These are phyloP conservation scores for Zygnema cylindricum DNA, from an alignment of 139 green algal species.

Conservation along the genomic window DNA sequence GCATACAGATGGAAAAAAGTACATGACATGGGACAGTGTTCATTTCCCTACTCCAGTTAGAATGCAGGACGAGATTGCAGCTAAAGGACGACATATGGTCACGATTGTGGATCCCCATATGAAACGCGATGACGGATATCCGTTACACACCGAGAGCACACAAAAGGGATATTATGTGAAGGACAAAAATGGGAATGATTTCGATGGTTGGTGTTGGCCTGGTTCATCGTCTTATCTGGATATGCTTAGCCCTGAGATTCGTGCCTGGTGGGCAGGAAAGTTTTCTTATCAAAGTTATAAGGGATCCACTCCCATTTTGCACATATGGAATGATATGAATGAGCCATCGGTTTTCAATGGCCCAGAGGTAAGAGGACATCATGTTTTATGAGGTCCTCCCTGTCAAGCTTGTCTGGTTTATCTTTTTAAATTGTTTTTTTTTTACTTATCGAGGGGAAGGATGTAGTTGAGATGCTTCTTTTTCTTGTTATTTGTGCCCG, in stretches of 20 bases:
- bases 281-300: constrained; percentile 85
- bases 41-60: constrained; percentile 82
- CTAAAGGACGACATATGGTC: constrained; percentile 75
- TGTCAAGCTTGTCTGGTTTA: no score
- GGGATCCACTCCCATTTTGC: constrained; percentile 85
- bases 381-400: no score
- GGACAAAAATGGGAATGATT: constrained; percentile 82
- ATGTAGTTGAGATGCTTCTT: no score
- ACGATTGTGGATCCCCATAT: constrained; percentile 98
- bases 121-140: constrained; percentile 87
- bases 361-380: constrained; percentile 90
- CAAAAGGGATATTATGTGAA: constrained; percentile 84
- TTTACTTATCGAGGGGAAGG: no score
- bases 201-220: constrained; percentile 98
- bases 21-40: constrained; percentile 94
- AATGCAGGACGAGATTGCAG: constrained; percentile 74
- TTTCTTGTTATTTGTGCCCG: no score
- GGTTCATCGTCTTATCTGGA: constrained; percentile 93
- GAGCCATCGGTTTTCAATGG: constrained; percentile 99
- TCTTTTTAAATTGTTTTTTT: no score
- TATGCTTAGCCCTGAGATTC: constrained; percentile 80
- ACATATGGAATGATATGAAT: constrained; percentile 99
- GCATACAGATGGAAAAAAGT: constrained; percentile 96
- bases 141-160: constrained; percentile 85
- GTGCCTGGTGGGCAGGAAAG: constrained; percentile 90